Conservation (phyloP, 495 filamentous ascomycete genomes). For the Cairneyella variabilis region DNA sequence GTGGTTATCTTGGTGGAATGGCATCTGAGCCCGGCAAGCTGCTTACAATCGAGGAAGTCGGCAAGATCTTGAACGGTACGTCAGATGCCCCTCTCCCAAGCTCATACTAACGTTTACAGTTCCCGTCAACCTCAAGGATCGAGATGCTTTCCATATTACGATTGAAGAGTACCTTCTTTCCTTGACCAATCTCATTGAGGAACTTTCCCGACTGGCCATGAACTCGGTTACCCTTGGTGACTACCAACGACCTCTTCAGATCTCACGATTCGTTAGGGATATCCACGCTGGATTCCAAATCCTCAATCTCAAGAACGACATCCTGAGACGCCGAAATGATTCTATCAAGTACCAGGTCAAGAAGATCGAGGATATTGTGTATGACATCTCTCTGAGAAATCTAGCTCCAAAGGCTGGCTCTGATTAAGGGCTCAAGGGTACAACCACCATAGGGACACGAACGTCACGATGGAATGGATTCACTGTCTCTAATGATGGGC, state of each 20-base stretch:
- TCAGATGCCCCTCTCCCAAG: slow-evolving; percentile 5
- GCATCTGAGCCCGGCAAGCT: slow-evolving; percentile 50
- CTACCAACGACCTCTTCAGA: slow-evolving; percentile 74
- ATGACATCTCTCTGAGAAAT: slow-evolving; percentile 85
- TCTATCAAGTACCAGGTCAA: slow-evolving; percentile 96
- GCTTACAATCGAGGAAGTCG: slow-evolving; percentile 84
- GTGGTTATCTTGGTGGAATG: slow-evolving; percentile 71
- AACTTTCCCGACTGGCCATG: slow-evolving; percentile 79
- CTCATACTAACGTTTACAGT: slow-evolving; percentile 47
- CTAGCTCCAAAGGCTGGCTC: slow-evolving; percentile 52
- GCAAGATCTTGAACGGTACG: slow-evolving; percentile 67
- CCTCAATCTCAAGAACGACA: slow-evolving; percentile 94
- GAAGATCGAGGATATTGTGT: slow-evolving; percentile 97
- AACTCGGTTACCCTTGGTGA: slow-evolving; percentile 95
- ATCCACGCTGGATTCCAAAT: slow-evolving; percentile 94
- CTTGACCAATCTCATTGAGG: slow-evolving; percentile 81
- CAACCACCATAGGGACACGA: not conserved
- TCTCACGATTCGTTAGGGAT: slow-evolving; percentile 91
- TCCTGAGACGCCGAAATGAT: slow-evolving; percentile 80
- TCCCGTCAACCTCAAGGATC: slow-evolving; percentile 89
- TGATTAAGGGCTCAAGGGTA: not conserved
- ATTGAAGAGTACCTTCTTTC: slow-evolving; percentile 95
- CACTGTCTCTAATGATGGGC: not conserved
- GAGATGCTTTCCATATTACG: slow-evolving; percentile 88
- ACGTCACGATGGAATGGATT: not conserved